phyloP scores from a whole-genome alignment of 192 early-diverging fungal species.

The Entomortierella parvispora region DNA sequence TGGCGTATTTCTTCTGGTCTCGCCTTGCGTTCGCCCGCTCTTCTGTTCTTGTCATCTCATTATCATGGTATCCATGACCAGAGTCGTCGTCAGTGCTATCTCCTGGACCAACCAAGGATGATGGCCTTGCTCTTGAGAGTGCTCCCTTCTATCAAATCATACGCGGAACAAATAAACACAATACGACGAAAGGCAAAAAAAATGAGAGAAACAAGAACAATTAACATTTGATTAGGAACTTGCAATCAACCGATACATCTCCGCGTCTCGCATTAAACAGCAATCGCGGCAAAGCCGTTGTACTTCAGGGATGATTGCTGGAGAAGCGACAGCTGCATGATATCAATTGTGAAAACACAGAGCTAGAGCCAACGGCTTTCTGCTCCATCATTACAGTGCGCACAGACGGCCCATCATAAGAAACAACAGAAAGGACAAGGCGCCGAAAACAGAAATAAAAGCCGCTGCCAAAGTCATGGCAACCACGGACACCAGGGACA shows the following conservation, averaged over 20 bases:
- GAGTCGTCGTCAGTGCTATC: conserved; percentile 43
- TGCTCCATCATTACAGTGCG: neutral
- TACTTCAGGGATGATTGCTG: too few species aligned
- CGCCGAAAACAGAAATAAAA: too few species aligned
- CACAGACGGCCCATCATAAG: too few species aligned
- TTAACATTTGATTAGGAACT: neutral
- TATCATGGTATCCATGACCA: conserved; percentile 23
- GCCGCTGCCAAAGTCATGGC: too few species aligned
- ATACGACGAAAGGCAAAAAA: conserved; percentile 9
- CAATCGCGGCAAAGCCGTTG: too few species aligned
- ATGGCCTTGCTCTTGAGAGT: conserved; percentile 4
- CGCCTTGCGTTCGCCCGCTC: conserved; percentile 11
- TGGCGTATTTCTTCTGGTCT: conserved; percentile 30
- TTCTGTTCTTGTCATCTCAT: conserved; percentile 38
- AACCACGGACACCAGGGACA: too few species aligned
- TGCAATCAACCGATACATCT: too few species aligned
- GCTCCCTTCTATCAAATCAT: conserved; percentile 24
- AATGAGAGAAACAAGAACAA: neutral
- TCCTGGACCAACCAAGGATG: neutral
- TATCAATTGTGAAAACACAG: too few species aligned
- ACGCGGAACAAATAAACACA: neutral
- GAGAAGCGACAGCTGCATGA: too few species aligned
- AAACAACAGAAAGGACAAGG: too few species aligned
- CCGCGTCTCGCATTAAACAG: too few species aligned
- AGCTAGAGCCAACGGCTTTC: too few species aligned